A percentile compares a stretch with the other conserved stretches of the same genome.
Conservation (phyloP, 2,329 filamentous ascomycete genomes). For the Harringtonia lauricola region DNA sequence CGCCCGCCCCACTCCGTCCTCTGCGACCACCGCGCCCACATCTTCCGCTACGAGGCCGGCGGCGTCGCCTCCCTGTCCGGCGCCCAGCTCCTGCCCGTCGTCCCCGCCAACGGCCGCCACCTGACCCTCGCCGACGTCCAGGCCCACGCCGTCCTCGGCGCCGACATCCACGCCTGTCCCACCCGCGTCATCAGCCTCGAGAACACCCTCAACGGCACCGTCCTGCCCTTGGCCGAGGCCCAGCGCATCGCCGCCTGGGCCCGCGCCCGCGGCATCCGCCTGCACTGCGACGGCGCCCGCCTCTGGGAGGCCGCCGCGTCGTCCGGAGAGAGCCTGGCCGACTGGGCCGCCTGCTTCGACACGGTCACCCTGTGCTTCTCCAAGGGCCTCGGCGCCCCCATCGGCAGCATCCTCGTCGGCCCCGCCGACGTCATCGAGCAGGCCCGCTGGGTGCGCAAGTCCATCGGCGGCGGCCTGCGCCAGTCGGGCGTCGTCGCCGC, state of each 20-base stretch:
- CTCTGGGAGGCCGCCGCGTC: slow-evolving; percentile 38
- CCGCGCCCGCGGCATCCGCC: slow-evolving; percentile 30
- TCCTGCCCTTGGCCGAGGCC: slow-evolving; percentile 67
- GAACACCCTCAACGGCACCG: slow-evolving; percentile 70
- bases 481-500: slow-evolving; percentile 69
- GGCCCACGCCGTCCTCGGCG: slow-evolving; percentile 49
- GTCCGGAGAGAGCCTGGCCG: slow-evolving; percentile 28
- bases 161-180: slow-evolving; percentile 68
- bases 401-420: slow-evolving; percentile 36
- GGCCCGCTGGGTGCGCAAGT: slow-evolving; percentile 68
- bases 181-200: slow-evolving; percentile 75
- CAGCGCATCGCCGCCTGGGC: slow-evolving; percentile 61
- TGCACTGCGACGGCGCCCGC: slow-evolving; percentile 41
- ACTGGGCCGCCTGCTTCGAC: slow-evolving; percentile 35
- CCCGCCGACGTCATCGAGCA: slow-evolving; percentile 46
- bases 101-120: slow-evolving; percentile 60
- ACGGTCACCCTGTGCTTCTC: slow-evolving; percentile 48
- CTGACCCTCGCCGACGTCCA: slow-evolving; percentile 69
- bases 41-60: slow-evolving; percentile 56
- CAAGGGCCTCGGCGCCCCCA: slow-evolving; percentile 41
- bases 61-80: slow-evolving; percentile 60
- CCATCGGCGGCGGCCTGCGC: slow-evolving; percentile 66
- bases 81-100: slow-evolving; percentile 55
- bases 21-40: slow-evolving; percentile 69
- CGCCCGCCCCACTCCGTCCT: slow-evolving; percentile 74